Conservation (phyloP, 805 yeast species). For the Ogataea chonburiensis region DNA sequence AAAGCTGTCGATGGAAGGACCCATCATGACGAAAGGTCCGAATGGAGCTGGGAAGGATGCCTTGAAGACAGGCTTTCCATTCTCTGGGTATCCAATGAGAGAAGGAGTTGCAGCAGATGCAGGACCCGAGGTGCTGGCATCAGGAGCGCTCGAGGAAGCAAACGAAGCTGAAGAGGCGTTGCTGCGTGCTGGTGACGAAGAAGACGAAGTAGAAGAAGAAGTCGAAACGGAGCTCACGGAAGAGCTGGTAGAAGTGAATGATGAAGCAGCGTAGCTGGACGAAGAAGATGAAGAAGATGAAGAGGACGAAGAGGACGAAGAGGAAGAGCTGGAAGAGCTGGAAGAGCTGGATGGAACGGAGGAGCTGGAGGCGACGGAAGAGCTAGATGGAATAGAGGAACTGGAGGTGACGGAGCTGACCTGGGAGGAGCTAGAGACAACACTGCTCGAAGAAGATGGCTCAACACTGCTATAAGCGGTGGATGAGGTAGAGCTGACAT, state of each 20-base stretch:
- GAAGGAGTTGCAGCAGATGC: neutral
- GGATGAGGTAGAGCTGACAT: neutral
- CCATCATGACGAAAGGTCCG: neutral
- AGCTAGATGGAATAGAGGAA: too few species aligned
- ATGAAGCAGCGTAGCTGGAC: neutral
- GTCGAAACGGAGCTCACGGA: neutral
- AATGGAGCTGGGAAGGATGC: neutral
- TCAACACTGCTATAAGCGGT: neutral
- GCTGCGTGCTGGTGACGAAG: neutral
- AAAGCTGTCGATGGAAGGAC: neutral
- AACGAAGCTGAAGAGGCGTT: neutral
- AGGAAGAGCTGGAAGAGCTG: neutral
- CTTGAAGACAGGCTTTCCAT: constrained; percentile 2
- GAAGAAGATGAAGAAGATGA: neutral
- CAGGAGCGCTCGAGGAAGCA: neutral
- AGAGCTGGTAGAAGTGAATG: neutral
- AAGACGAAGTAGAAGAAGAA: neutral
- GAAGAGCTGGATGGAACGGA: neutral
- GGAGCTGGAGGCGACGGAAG: too few species aligned
- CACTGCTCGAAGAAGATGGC: neutral
- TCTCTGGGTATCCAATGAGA: neutral
- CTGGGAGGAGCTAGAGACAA: neutral
- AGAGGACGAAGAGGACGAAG: neutral
- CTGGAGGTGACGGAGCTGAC: neutral
- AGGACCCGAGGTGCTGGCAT: neutral